Base-by-base conservation (phyloP, 1,139 yeast genomes). In the Candida frijolesensis region DNA sequence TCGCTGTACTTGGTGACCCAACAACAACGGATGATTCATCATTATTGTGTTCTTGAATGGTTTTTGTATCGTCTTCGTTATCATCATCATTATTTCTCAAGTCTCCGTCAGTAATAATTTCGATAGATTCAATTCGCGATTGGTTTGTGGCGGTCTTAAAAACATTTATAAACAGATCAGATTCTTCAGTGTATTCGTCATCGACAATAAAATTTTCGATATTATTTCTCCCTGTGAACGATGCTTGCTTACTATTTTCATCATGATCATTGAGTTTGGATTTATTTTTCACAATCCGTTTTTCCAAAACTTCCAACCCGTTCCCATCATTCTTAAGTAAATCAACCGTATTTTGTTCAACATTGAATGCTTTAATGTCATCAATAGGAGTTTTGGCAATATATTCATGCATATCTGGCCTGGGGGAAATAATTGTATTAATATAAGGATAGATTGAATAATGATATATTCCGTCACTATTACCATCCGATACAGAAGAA, bases 291-390 rank as follows among this genome's bases (percentile, higher is more conserved):
- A 11, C 14, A 14, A 16, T 30, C 9, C 14, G 34, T 12, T 35
- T 34, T 14, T 25, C 42, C 3, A 19, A 34, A 3, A 27, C 16
- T 6, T 44, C 33, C 12, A 44, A 16, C 30, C 25, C 22, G 4
- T 44, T 22, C 14, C 12, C 8, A 19, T 45, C 38, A 15, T 29
- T 25, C 15, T 33, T 41, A 10, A 46, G n/a, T 11, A 46, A 16
- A 7, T 46, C 42, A 11, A 35, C 32, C 1, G 47, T 38, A 33
- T 33, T 27, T 6, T 18, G 10, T 15, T 37, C 44, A 15, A 47
- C 46, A 15, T 38, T 47, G 29, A 47, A 47, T 6, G 47, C 50
- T 10, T 12, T 11, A 1, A 47, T 39, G n/a, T 49, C 44, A 4
- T 42, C 40, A 16, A 49, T 30, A 5, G 34, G 22, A 10, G 51